These are phyloP conservation scores for Aspergillus amoenus DNA, from an alignment of 2,329 filamentous ascomycete species.

Conservation along the genomic window DNA sequence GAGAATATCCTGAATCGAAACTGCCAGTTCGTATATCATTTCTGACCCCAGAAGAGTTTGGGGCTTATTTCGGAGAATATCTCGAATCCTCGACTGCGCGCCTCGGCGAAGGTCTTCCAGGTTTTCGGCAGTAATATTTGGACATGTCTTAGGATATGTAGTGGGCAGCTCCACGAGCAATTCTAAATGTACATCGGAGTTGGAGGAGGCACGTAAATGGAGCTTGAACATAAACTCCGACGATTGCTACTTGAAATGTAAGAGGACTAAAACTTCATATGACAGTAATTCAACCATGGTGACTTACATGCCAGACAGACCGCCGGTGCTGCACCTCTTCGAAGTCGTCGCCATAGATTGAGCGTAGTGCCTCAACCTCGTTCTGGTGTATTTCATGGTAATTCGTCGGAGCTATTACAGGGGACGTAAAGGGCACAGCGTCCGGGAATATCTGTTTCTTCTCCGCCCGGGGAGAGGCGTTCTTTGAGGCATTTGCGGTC, in stretches of 20 bases:
- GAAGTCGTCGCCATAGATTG: conserved; percentile 90
- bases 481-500: conserved; percentile 34
- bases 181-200: conserved; percentile 68
- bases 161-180: conserved; percentile 81
- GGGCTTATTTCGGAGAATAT: conserved; percentile 67
- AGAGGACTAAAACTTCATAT: neutral
- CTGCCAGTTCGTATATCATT: conserved; percentile 64
- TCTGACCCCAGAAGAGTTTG: conserved; percentile 63
- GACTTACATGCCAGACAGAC: conserved; percentile 78
- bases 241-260: conserved; percentile 60
- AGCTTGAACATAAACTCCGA: conserved; percentile 80
- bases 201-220: conserved; percentile 69
- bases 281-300: neutral
- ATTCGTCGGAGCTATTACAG: conserved; percentile 50
- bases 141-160: conserved; percentile 84
- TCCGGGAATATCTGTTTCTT: conserved; percentile 29
- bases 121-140: conserved; percentile 68
- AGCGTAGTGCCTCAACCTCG: conserved; percentile 79
- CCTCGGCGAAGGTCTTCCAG: conserved; percentile 65
- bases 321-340: conserved; percentile 67
- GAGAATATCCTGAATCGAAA: conserved; percentile 66
- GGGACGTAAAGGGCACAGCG: conserved; percentile 31
- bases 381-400: conserved; percentile 85
- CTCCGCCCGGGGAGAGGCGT: conserved; percentile 35
- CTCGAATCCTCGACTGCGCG: conserved; percentile 68